Evolutionary conservation across 2,329 filamentous ascomycete species (phyloP), one percentile per base, ranked within the genome.

Genomic region (Botryotinia narcissicola): DNA sequence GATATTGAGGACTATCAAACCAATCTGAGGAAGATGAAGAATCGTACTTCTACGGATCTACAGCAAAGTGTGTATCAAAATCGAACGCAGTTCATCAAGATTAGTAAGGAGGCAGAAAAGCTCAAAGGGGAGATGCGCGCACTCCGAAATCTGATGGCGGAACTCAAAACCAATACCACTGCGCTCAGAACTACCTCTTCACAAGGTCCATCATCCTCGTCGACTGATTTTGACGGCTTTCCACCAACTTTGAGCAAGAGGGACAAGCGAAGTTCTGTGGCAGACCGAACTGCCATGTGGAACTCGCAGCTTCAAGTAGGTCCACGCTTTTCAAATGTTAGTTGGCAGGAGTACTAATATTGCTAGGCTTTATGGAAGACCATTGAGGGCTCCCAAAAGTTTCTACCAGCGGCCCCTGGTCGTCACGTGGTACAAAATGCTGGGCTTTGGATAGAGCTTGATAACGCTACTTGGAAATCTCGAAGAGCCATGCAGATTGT

Each of bases 101-200:
- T 99, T 82, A 98, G 95, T 81, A 98, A 98, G 83, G 96, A 99
- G 84, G 96, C 97, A 2, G 96, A 99, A 83, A 98, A 97, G 84
- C 89, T 99, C 73, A 98, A 98, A 84, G 90, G 90, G 72, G 96
- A 99, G 82, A 98, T 99, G 96, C 90, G 93, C 70, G 93, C 93
- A 10, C 88, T 99, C 46, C 90, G 93, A 62, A 93, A 93, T 76
- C 87, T 98, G 70, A 98, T 99, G 92, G 91, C 94, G 3, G 96
- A 99, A 77, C 87, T 99, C 73, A 98, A 94, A 79, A 87, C 89
- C 12, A 94, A 94, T 74, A 92, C 90, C 1, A 90, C 87, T 29
- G 90, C 90, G 4, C 83, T 92, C 54, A 86, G 90, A 66, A 85
- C 88, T 32, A 86, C 88, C 5, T 90, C 91, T 6, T 85, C 84